Conservation (phyloP, 257 asterid genomes). For the Solanum lignicaule region DNA sequence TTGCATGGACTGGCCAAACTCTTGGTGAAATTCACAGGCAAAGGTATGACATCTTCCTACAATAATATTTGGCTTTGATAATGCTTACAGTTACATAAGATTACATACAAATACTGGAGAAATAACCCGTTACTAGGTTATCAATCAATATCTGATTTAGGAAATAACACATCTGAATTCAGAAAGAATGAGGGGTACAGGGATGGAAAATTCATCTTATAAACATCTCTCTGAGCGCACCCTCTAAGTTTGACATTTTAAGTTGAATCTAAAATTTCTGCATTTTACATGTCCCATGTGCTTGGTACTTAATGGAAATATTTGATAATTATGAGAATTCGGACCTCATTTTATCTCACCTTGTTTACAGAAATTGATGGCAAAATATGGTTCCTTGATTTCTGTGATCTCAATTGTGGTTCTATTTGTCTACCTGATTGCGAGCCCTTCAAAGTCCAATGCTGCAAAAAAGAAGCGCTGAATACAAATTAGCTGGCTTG, state of each 20-base stretch:
- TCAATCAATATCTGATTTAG: not conserved
- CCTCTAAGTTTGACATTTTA: not conserved
- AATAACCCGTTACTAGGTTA: not conserved
- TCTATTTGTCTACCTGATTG: conserved; percentile 40
- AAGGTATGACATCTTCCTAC: conserved; percentile 48
- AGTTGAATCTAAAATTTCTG: not conserved
- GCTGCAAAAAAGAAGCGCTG: conserved; percentile 42
- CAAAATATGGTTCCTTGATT: conserved; percentile 76
- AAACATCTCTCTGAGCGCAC: not conserved
- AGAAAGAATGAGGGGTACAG: not conserved
- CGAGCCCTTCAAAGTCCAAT: conserved; percentile 62
- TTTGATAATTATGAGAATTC: not conserved
- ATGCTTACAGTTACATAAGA: no score
- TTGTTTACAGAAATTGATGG: conserved; percentile 58
- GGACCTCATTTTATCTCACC: not conserved
- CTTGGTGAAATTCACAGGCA: conserved; percentile 47
- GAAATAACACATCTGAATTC: not conserved
- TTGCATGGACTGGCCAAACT: conserved; percentile 26
- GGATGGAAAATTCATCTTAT: not conserved
- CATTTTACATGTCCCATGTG: not conserved
- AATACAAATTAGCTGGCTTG: not conserved
- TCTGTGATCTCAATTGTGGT: conserved; percentile 64
- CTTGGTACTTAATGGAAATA: not conserved
- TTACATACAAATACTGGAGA: not conserved
- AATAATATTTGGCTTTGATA: not conserved